phyloP scores from a whole-genome alignment of 1,139 yeast species.

The Suhomyces guaymorum region DNA sequence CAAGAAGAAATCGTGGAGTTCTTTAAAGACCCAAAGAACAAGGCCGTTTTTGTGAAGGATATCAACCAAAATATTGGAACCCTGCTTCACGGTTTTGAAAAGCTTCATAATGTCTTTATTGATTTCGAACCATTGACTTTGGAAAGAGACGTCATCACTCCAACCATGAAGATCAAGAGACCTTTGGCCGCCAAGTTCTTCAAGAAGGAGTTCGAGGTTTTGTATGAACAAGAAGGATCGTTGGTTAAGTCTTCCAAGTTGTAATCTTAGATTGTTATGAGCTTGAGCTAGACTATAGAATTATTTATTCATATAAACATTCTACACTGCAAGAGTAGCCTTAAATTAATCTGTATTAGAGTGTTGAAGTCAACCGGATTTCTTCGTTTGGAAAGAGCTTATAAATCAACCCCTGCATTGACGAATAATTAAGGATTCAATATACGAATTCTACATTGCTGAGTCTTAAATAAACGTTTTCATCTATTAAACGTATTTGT shows the following conservation, averaged over 20 bases:
- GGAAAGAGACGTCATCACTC: slow-evolving; percentile 67
- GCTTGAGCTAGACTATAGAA: too few relatives aligned
- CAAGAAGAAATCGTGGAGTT: slow-evolving; percentile 31
- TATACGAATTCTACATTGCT: background rate
- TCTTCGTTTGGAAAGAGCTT: too few relatives aligned
- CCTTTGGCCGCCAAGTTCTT: slow-evolving; percentile 57
- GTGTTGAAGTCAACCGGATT: too few relatives aligned
- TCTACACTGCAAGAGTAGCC: too few relatives aligned
- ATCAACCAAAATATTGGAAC: slow-evolving; percentile 27
- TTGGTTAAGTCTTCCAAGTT: slow-evolving; percentile 17
- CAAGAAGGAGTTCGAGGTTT: slow-evolving; percentile 43
- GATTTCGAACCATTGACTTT: slow-evolving; percentile 67
- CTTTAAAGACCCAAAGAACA: slow-evolving; percentile 32
- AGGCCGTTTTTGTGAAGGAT: slow-evolving; percentile 27
- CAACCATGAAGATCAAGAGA: slow-evolving; percentile 74
- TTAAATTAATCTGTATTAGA: too few relatives aligned
- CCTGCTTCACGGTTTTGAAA: slow-evolving; percentile 55
- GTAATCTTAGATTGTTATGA: too few relatives aligned
- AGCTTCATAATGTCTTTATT: slow-evolving; percentile 58
- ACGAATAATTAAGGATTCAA: too few relatives aligned
- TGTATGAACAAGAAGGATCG: slow-evolving; percentile 65
- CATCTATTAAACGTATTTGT: slow-evolving; percentile 73
- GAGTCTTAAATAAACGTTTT: too few relatives aligned
- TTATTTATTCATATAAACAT: too few relatives aligned
- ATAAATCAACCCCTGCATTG: too few relatives aligned